Evolutionary conservation across 73 alveolate genomes (phyloP), one percentile per base, ranked within the genome.

Genomic region (Vitrella brassicaformis): DNA sequence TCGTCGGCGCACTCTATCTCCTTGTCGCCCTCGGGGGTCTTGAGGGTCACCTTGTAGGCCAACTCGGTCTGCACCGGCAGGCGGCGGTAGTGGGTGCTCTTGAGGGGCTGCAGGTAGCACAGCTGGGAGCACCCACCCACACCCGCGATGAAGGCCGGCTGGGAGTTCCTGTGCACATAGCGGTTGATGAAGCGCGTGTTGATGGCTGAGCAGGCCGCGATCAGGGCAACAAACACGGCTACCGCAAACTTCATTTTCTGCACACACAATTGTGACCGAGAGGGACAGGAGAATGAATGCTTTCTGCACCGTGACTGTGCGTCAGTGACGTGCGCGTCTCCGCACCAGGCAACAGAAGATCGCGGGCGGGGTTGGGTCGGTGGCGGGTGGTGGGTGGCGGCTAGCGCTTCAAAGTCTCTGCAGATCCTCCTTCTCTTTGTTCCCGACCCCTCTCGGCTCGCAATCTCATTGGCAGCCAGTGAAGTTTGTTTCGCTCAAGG

Each of bases 1-100:
- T 70, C 75, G 31, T 70, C 75, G 7, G 67, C 31, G 66, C 75
- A 70, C 70, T 27, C 29, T 19, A 27, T 25, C 30, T 0, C 9
- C 31, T 1, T 65, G 29, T 30, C 9, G 66, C 75, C 75, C 30
- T 70, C 75, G 22, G 75, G 75, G 1, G 75, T 70, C 39, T 70
- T 27, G 30, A 70, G 31, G 27, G 75, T 70, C 39, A 70, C 75
- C 67, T 31, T 70, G 75, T 25, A 70, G 75, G 22, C 14, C 56
- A 39, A 14, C 4, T 4, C 56, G 14, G 56, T 39, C 22, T 4
- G 22, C 22, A 4, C 56, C n/a, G n/a, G n/a, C n/a, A n/a, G n/a
- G n/a, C n/a, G n/a, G n/a, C n/a, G n/a, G n/a, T n/a, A n/a, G n/a
- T n/a, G n/a, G 56, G 56, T 39, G 56, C 14, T 14, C 14, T 14